Base-by-base conservation (phyloP, 495 filamentous ascomycete genomes). In the Talaromyces wortmannii region DNA sequence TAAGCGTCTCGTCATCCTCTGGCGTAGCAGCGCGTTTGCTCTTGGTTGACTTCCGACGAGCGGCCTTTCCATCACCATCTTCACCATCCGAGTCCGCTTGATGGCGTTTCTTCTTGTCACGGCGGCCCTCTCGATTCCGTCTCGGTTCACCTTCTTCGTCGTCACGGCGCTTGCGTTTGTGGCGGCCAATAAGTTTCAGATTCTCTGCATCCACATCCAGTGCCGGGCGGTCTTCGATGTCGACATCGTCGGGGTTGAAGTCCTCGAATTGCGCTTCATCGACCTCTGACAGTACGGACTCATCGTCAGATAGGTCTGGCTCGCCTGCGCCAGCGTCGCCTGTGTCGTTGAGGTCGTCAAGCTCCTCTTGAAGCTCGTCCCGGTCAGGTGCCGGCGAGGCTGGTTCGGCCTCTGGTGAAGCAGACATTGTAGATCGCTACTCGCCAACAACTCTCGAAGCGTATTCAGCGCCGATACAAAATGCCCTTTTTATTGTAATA, bases 251-350 rank as follows among this genome's bases (percentile, higher is more conserved):
- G 0, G 87, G 88, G 62, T 97, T 90, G 70, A 96, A 96, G 60
- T 96, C 84, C 46, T 88, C 86, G 69, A 99, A 96, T 66, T 95
- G 86, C 46, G 87, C 87, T 66, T 97, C 94, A 68, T 97, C 95
- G 61, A 98, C 86, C 67, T 98, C 94, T 8, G 92, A 97, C 13
- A 95, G 82, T 52, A 89, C 82, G n/a, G 88, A 90, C 32, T 92
- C 89, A 57, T 87, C 82, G 60, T 92, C 90, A 0, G 86, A 88
- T n/a, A 78, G 61, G 48, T 69, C 75, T 60, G 49, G 12, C 40
- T 52, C 51, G 29, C 58, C 59, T 8, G 57, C 61, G 42, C 57
- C 51, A 48, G 54, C 60, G 48, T 68, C 63, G 23, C 67, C 67
- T 18, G 45, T 56, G 33, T 48, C 40, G 45, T 51, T 55, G 45